Base-by-base conservation (phyloP, 352 stramenopile species). In the Globisporangium viniferum region DNA sequence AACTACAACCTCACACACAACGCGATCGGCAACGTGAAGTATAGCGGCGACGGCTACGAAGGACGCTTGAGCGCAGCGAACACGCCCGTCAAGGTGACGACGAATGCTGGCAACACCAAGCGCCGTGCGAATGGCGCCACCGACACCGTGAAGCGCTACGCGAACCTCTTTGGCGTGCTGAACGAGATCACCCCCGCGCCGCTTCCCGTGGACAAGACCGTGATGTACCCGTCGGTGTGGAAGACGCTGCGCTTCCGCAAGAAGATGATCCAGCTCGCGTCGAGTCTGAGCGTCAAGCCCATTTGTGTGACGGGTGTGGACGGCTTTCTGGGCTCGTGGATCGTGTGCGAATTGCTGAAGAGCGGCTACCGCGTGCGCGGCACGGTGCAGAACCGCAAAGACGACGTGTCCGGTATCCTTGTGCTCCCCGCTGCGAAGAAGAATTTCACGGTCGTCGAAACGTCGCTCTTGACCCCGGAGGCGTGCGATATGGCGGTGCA, bases 271-370 rank as follows among this genome's bases (percentile, higher is more conserved):
- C 82, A 88, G 62, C 70, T 94, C 2, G 86, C 86, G 14, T 89
- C 84, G 1, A 91, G 78, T 64, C 72, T 82, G 22, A 93, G 76
- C 61, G 79, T 90, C 29, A 94, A 94, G 35, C 88, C 88, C 24
- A 90, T 96, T 41, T 96, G 88, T 24, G 88, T 96, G 33, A 96
- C 89, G 12, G 89, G 89, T 41, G 89, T 95, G 8, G 88, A 96
- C 66, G 86, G 86, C 18, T 96, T 96, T 56, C 62, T 95, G 61
- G 85, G 84, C 20, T 92, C 89, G 20, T 96, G 89, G 89, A 91
- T 95, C 71, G 89, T 94, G 29, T 85, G 73, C 61, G 88, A 96
- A 68, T 72, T 96, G 46, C 73, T 96, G 0, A 81, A 69, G 44
- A 78, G 82, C 44, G 89, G 89, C 8, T 96, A 95, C 61, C 87